These are phyloP conservation scores for Lentinula detonsa DNA, from an alignment of 768 basidiomycete species.

Conservation along the genomic window DNA sequence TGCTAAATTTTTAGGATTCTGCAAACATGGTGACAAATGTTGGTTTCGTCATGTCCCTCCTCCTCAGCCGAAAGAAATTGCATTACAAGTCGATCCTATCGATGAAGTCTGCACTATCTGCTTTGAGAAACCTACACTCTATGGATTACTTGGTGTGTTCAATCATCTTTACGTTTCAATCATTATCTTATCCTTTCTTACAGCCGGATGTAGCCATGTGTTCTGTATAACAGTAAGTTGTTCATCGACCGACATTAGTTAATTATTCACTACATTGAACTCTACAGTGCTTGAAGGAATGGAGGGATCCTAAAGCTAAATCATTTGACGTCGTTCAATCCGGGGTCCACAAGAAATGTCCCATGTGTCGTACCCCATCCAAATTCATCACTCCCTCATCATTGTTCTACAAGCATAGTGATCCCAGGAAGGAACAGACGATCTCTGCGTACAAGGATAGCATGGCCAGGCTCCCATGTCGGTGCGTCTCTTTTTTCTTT, in stretches of 20 bases:
- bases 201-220: conserved; percentile 71
- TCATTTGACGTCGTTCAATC: conserved; percentile 44
- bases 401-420: conserved; percentile 51
- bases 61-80: conserved; percentile 9
- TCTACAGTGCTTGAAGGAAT: conserved; percentile 67
- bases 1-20: conserved; percentile 45
- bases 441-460: conserved; percentile 63
- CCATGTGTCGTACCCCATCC: conserved; percentile 65
- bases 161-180: conserved; percentile 6
- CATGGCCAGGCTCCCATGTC: conserved; percentile 67
- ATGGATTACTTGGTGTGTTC: conserved; percentile 58
- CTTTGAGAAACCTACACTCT: conserved; percentile 63
- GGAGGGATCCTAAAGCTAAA: conserved; percentile 61
- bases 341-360: conserved; percentile 68
- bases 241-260: background rate
- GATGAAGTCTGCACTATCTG: conserved; percentile 66
- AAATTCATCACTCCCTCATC: conserved; percentile 71
- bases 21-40: conserved; percentile 61
- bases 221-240: conserved; percentile 64
- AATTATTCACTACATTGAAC: conserved; percentile 4
- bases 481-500: conserved; percentile 28
- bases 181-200: background rate
- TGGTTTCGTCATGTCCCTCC: conserved; percentile 63
- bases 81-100: conserved; percentile 25
- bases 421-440: conserved; percentile 43